These are phyloP conservation scores for Pichia sp. DNA, from an alignment of 1,139 yeast species.

Conservation along the genomic window DNA sequence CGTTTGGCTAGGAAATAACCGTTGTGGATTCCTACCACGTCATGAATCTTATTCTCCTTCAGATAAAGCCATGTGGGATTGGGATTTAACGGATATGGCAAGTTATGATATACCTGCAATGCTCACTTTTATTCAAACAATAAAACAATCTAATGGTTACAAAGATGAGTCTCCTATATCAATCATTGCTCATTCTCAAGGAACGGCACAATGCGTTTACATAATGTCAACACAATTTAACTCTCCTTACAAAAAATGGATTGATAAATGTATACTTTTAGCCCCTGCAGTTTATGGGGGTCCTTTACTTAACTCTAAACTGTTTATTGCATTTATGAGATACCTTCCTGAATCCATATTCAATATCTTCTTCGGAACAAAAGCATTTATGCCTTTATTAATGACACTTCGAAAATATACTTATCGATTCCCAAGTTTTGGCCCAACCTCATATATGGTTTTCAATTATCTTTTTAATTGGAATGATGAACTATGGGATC, in stretches of 20 bases:
- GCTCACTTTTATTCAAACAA: slow-evolving; percentile 54
- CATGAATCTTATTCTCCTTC: slow-evolving; percentile 42
- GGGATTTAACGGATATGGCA: slow-evolving; percentile 84
- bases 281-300: slow-evolving; percentile 95
- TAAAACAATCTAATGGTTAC: too few relatives aligned
- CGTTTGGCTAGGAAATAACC: slow-evolving; percentile 90
- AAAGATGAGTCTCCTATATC: too few relatives aligned
- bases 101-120: slow-evolving; percentile 69
- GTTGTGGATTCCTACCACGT: slow-evolving; percentile 75
- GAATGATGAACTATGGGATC: slow-evolving; percentile 77
- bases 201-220: slow-evolving; percentile 78
- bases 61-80: slow-evolving; percentile 65
- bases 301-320: slow-evolving; percentile 49
- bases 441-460: slow-evolving; percentile 65
- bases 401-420: slow-evolving; percentile 43
- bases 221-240: slow-evolving; percentile 44
- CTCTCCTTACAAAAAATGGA: slow-evolving; percentile 31
- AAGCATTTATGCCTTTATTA: slow-evolving; percentile 56
- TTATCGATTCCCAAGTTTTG: slow-evolving; percentile 46
- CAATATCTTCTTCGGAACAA: slow-evolving; percentile 51
- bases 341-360: slow-evolving; percentile 35
- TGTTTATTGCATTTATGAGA: slow-evolving; percentile 54
- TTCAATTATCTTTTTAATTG: slow-evolving; percentile 82
- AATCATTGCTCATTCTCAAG: slow-evolving; percentile 84
- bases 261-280: slow-evolving; percentile 66